Conservation (phyloP, 768 basidiomycete genomes). For the Candolleomyces eurysporus region DNA sequence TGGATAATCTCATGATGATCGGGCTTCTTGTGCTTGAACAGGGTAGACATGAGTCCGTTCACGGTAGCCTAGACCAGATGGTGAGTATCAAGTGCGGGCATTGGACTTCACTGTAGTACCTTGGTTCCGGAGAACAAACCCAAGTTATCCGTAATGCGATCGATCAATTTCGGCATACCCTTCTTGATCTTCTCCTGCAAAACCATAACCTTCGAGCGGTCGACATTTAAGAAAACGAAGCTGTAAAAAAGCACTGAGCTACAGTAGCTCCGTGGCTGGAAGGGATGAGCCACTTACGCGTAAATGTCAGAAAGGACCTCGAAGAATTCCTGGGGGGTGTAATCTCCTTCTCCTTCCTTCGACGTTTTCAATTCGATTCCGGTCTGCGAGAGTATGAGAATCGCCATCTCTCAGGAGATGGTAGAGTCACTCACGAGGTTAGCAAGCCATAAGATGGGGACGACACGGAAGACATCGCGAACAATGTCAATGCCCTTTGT, state of each 20-base stretch:
- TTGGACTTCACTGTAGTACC: conserved; percentile 24
- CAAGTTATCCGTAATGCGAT: conserved; percentile 54
- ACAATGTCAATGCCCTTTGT: conserved; percentile 62
- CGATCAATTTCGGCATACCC: conserved; percentile 52
- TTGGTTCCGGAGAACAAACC: conserved; percentile 34
- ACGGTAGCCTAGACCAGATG: conserved; percentile 20
- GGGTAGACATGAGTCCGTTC: conserved; percentile 27
- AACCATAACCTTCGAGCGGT: conserved; percentile 55
- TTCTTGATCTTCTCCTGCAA: conserved; percentile 48
- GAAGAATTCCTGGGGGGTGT: conserved; percentile 61
- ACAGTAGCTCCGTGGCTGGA: neutral
- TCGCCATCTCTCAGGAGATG: neutral
- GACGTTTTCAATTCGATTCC: conserved; percentile 70
- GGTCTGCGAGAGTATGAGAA: conserved; percentile 40
- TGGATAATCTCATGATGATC: conserved; percentile 54
- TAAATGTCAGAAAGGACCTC: conserved; percentile 70
- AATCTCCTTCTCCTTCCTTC: conserved; percentile 50
- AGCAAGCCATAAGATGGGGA: conserved; percentile 71
- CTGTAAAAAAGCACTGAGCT: conserved; percentile 30
- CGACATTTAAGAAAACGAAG: conserved; percentile 74
- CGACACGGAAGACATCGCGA: conserved; percentile 59
- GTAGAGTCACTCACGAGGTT: conserved; percentile 53
- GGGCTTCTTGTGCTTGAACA: conserved; percentile 49
- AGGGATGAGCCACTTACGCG: conserved; percentile 39
- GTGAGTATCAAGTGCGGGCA: neutral